These are phyloP conservation scores for Polygonum maritimum DNA, from an alignment of 148 eudicot species.

Conservation along the genomic window DNA sequence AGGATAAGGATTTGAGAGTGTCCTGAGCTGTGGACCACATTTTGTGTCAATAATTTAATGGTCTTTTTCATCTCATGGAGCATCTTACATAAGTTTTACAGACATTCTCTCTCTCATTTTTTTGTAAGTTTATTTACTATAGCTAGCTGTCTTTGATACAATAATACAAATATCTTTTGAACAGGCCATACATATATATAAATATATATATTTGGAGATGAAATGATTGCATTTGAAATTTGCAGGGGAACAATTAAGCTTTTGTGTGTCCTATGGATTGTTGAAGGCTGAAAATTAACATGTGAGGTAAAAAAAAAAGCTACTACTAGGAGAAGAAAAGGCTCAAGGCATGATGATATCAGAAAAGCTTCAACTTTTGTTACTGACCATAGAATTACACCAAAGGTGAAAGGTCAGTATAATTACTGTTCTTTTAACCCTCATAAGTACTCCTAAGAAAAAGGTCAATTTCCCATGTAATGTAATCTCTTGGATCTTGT, in stretches of 20 bases:
- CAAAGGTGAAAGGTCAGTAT: neutral
- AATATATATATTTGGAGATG: neutral
- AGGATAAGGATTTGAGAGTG: neutral
- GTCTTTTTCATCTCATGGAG: neutral
- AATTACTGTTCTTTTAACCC: constrained; percentile 9
- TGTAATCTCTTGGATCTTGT: constrained; percentile 6
- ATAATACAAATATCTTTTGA: neutral
- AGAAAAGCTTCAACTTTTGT: neutral
- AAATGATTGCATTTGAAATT: constrained; percentile 7
- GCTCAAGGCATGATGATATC: neutral
- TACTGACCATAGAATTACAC: constrained; percentile 3
- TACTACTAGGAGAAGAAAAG: neutral
- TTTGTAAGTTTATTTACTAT: neutral
- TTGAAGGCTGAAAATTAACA: neutral
- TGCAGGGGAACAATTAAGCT: constrained; percentile 4
- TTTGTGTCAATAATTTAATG: neutral
- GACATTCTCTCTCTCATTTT: neutral
- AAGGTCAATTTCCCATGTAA: neutral
- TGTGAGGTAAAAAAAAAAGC: neutral
- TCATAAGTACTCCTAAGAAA: neutral
- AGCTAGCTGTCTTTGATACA: neutral
- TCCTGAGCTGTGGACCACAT: neutral
- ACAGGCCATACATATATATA: neutral
- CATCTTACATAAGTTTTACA: neutral
- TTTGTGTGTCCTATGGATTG: constrained; percentile 1